phyloP scores from a whole-genome alignment of 2,329 filamentous ascomycete species.

The Penicillium sp. region DNA sequence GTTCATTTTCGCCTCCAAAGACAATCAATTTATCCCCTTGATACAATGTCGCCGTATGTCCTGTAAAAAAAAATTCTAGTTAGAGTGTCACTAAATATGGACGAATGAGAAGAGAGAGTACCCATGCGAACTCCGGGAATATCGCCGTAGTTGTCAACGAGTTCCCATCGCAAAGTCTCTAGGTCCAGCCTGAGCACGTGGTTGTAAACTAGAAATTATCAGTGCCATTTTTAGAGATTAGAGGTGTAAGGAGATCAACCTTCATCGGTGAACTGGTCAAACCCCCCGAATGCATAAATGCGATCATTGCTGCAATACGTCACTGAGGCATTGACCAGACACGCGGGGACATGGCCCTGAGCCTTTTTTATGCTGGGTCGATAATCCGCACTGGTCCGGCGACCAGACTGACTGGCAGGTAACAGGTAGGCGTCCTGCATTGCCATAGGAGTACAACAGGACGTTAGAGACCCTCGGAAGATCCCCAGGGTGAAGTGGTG shows the following conservation, averaged over 20 bases:
- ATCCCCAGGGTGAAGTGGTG: conserved; percentile 32
- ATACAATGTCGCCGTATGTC: conserved; percentile 92
- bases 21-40: conserved; percentile 93
- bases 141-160: conserved; percentile 98
- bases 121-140: conserved; percentile 97
- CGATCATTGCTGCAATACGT: conserved; percentile 98
- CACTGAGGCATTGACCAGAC: conserved; percentile 94
- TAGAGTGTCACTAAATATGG: conserved; percentile 1
- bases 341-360: conserved; percentile 79
- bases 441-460: conserved; percentile 38
- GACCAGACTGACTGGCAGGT: conserved; percentile 74
- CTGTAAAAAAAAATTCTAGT: conserved; percentile 45
- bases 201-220: conserved; percentile 69
- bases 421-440: conserved; percentile 80
- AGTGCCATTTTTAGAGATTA: conserved; percentile 1
- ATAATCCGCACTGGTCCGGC: conserved; percentile 66
- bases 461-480: conserved; percentile 28
- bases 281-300: conserved; percentile 97
- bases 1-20: conserved; percentile 97
- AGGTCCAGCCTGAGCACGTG: conserved; percentile 90
- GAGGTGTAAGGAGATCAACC: conserved; percentile 41
- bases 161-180: conserved; percentile 82
- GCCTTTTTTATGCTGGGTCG: conserved; percentile 79
- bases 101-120: conserved; percentile 37
- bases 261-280: conserved; percentile 98